Evolutionary conservation across 495 filamentous ascomycete species (phyloP), one percentile per base, ranked within the genome.

Genomic region (Zalerion maritima): DNA sequence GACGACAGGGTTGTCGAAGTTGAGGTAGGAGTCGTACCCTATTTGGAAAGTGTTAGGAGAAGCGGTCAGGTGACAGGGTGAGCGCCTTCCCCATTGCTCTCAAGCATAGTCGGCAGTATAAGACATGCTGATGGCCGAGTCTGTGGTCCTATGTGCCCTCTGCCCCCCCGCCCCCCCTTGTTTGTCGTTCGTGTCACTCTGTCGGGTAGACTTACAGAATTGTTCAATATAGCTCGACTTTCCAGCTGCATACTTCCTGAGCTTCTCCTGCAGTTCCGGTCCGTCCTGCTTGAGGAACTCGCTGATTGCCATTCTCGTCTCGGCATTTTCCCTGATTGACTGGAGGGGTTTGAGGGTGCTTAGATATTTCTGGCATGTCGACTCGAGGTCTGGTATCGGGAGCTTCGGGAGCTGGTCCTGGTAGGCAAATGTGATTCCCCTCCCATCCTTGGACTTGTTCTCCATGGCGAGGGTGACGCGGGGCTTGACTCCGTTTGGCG

Each of bases 1-100:
- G 24, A 97, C 89, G 20, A 97, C 89, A 8, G 89, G 84, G 47
- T 93, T 97, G 54, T 97, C 89, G 47, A 79, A 97, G 50, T 96
- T 96, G 26, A 96, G 62, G 47, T 94, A 97, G 18, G 89, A 96
- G 50, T 97, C 89, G 46, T 96, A 97, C 89, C 89, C 87, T 96
- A 44, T 15, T 17, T 26, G n/a, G n/a, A n/a, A n/a, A n/a, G n/a
- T n/a, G n/a, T n/a, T n/a, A n/a, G n/a, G n/a, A n/a, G n/a, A n/a
- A n/a, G n/a, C n/a, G n/a, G n/a, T n/a, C n/a, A n/a, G n/a, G n/a
- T n/a, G n/a, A n/a, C n/a, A n/a, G n/a, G n/a, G n/a, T n/a, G n/a
- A n/a, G n/a, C n/a, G n/a, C n/a, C n/a, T n/a, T n/a, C n/a, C n/a
- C n/a, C n/a, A n/a, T n/a, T n/a, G n/a, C n/a, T n/a, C n/a, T n/a